Conservation (phyloP, 768 basidiomycete genomes). For the Podaxis sp. region DNA sequence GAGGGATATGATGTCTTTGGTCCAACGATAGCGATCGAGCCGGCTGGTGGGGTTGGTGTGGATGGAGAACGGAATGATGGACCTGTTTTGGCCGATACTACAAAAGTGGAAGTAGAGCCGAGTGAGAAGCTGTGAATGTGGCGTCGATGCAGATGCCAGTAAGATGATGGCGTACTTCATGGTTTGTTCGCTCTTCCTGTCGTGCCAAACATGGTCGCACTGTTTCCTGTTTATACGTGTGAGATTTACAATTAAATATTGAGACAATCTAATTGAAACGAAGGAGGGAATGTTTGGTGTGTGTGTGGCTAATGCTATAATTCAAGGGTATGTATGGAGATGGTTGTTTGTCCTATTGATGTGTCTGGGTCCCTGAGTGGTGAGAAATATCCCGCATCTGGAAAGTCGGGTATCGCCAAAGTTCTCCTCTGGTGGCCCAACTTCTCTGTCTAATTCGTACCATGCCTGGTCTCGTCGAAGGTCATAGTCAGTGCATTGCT, state of each 20-base stretch:
- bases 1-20: constrained; percentile 7
- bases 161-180: neutral
- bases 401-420: neutral
- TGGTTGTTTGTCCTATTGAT: neutral
- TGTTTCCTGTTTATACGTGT: neutral
- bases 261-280: neutral
- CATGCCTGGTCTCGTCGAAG: constrained; percentile 42
- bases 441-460: constrained; percentile 20
- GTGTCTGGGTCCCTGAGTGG: constrained; percentile 6
- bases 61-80: neutral
- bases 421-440: constrained; percentile 6
- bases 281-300: neutral
- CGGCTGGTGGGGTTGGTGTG: neutral
- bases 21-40: constrained; percentile 3
- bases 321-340: neutral
- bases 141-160: neutral
- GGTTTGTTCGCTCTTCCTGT: neutral
- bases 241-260: neutral
- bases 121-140: neutral
- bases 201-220: neutral
- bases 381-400: constrained; percentile 12
- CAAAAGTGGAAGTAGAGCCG: neutral
- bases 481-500: constrained; percentile 32
- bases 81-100: neutral
- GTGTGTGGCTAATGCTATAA: neutral